Conservation (phyloP, 441 rosid species). For the Brassica balearica region DNA sequence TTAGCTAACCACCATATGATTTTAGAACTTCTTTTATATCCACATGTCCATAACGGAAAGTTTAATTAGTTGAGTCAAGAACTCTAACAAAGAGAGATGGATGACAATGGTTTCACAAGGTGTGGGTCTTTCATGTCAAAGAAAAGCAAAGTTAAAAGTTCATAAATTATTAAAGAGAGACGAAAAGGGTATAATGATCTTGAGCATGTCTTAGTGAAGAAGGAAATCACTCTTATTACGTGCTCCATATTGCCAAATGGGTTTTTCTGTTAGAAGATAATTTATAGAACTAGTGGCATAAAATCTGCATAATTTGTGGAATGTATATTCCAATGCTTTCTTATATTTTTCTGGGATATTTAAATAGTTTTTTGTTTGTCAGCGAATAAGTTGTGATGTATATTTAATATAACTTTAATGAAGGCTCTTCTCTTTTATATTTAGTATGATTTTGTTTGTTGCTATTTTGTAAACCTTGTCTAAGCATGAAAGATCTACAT, state of each 20-base stretch:
- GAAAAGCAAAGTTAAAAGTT: conserved; percentile 42
- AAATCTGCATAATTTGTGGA: conserved; percentile 16
- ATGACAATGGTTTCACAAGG: conserved; percentile 19
- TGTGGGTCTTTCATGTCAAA: conserved; percentile 26
- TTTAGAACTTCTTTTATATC: conserved; percentile 6
- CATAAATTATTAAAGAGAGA: conserved; percentile 39
- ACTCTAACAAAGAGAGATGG: conserved; percentile 19
- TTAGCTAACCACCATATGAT: conserved; percentile 27
- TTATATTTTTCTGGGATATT: background rate
- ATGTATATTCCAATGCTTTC: conserved; percentile 16
- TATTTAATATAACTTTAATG: background rate
- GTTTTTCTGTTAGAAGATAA: conserved; percentile 28
- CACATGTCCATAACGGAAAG: conserved; percentile 28
- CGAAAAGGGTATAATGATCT: conserved; percentile 30
- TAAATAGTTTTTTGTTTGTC: background rate
- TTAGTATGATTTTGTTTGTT: background rate
- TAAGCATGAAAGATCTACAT: background rate
- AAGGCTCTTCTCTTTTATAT: background rate
- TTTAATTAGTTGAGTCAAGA: conserved; percentile 28
- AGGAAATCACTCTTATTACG: conserved; percentile 38
- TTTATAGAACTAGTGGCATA: conserved; percentile 3
- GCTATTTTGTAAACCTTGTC: background rate
- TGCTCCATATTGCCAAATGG: conserved; percentile 28
- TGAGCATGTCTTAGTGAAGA: conserved; percentile 45
- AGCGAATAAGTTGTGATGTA: background rate